Evolutionary conservation across 2,329 filamentous ascomycete species (phyloP), one percentile per base, ranked within the genome.

Genomic region (Xylaria sp.): DNA sequence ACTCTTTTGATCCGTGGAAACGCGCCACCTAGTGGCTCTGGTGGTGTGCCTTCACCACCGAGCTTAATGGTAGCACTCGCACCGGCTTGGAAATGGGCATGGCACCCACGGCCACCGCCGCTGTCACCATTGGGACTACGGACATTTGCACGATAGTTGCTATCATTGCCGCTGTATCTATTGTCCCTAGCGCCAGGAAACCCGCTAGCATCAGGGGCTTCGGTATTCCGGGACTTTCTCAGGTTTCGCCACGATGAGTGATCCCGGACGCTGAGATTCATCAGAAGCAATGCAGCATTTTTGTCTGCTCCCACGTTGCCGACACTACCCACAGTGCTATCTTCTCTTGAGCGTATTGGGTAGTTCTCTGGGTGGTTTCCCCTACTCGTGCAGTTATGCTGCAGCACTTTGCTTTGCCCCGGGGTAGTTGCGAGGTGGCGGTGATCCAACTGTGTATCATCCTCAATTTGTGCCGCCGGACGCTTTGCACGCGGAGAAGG

Each of bases 221-320:
- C 57, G 9, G 27, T 8, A 5, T 44, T 27, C 41, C 19, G 40
- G 13, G 33, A 17, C 15, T 52, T 25, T 21, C 58, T 55, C 21
- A 33, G 19, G 15, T 21, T 31, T 31, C 37, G 49, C 38, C 64
- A 59, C 4, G 67, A 60, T 19, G 68, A 57, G 1, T 21, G 43
- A 63, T 80, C 78, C 52, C 74, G 70, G 19, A 81, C 74, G 60
- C 79, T 79, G 25, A 83, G 74, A 53, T 80, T 80, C 79, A 83
- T 78, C 37, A 83, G 70, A 5, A 82, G 69, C 60, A 80, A 72
- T 17, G 81, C 81, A 1, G 80, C 81, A 44, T 80, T 81, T 68
- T 78, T 80, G 52, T 82, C 78, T 11, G 72, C 72, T 0, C 75
- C 76, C 3, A 8, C 19, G 25, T 17, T 49, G 9, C 35, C 31